Evolutionary conservation across 352 stramenopile genomes (phyloP).

Genomic region (Phytopythium vexans): DNA sequence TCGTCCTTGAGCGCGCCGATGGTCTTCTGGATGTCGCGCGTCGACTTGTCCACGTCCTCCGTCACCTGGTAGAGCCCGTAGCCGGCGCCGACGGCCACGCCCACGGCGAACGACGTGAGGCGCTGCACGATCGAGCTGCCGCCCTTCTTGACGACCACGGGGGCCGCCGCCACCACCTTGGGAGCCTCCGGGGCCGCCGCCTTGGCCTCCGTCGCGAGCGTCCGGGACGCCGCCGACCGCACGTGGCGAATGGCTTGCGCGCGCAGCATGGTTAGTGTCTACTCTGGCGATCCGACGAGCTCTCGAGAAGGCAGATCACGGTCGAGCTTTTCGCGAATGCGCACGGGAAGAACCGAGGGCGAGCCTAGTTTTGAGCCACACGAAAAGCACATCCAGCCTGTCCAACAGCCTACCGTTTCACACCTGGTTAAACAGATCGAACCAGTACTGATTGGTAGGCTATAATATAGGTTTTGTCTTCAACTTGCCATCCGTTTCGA

Average conservation of each 20-base stretch:
- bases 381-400: too few relatives aligned
- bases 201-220: constrained; percentile 62
- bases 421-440: too few relatives aligned
- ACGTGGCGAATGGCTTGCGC: constrained; percentile 18
- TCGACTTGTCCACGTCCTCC: constrained; percentile 72
- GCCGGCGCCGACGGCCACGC: constrained; percentile 54
- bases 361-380: not conserved
- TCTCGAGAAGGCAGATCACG: constrained; percentile 6
- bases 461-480: too few relatives aligned
- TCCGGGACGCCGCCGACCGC: constrained; percentile 14
- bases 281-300: not conserved
- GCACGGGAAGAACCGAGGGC: constrained; percentile 1
- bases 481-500: too few relatives aligned
- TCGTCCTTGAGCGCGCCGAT: constrained; percentile 66
- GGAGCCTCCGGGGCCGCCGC: constrained; percentile 5
- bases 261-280: constrained; percentile 20
- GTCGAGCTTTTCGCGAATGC: constrained; percentile 10
- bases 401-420: too few relatives aligned
- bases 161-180: constrained; percentile 15
- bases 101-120: constrained; percentile 64
- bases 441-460: too few relatives aligned
- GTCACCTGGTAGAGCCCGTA: constrained; percentile 70
- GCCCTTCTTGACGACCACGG: constrained; percentile 34
- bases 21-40: constrained; percentile 62
- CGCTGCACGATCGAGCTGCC: constrained; percentile 76